Conservation (phyloP, 257 asterid species). For the Striga asiatica region DNA sequence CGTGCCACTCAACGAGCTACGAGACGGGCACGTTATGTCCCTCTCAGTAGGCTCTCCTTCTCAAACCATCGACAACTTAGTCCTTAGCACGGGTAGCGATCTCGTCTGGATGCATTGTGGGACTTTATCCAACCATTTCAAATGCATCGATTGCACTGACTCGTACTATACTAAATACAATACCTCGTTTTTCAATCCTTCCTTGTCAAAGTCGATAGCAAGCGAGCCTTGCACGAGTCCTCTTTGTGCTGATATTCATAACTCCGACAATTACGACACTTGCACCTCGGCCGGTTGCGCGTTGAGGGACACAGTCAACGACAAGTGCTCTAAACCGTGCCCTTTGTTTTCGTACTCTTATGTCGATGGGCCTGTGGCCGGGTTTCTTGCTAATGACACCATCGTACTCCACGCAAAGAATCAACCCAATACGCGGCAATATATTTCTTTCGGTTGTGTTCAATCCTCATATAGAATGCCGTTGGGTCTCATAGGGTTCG, state of each 20-base stretch:
- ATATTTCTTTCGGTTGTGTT: slow-evolving; percentile 57
- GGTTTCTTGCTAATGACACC: slow-evolving; percentile 46
- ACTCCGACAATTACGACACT: slow-evolving; percentile 46
- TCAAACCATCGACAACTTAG: slow-evolving; percentile 40
- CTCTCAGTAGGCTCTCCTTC: slow-evolving; percentile 62
- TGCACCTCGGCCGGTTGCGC: slow-evolving; percentile 57
- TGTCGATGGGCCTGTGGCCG: slow-evolving; percentile 47
- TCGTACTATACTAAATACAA: slow-evolving; percentile 23
- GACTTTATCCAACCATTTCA: slow-evolving; percentile 27
- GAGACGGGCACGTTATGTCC: slow-evolving; percentile 57
- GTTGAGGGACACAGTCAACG: slow-evolving; percentile 28
- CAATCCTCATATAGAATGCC: slow-evolving; percentile 55
- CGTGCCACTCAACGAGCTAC: slow-evolving; percentile 36
- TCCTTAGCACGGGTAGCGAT: slow-evolving; percentile 67
- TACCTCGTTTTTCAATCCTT: slow-evolving; percentile 34
- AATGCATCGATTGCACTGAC: slow-evolving; percentile 45
- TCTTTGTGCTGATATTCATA: slow-evolving; percentile 36
- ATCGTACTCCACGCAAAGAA: slow-evolving; percentile 33
- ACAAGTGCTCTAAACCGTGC: slow-evolving; percentile 58
- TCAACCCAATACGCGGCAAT: slow-evolving; percentile 10
- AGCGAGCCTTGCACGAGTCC: slow-evolving; percentile 48
- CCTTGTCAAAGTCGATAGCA: slow-evolving; percentile 32
- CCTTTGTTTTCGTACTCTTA: slow-evolving; percentile 72
- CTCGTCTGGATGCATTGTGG: slow-evolving; percentile 83
- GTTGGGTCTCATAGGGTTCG: slow-evolving; percentile 63